Conservation (phyloP, 495 filamentous ascomycete genomes). For the Penicillium steckii region DNA sequence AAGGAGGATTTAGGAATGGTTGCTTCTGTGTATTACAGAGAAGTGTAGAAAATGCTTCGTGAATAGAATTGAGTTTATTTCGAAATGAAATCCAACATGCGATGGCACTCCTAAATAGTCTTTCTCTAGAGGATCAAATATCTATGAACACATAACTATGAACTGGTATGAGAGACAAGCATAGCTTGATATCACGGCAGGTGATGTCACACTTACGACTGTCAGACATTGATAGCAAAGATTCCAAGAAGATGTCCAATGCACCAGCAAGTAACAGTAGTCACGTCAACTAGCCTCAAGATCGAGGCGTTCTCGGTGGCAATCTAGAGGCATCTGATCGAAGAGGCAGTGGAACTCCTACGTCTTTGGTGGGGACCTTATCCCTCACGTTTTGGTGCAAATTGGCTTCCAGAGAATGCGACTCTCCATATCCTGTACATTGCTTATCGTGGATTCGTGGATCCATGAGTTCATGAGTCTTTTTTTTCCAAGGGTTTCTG, state of each 20-base stretch:
- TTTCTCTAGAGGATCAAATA: not conserved
- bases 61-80: not conserved
- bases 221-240: not conserved
- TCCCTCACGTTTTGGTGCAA: conserved; percentile 7
- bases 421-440: conserved; percentile 14
- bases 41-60: not conserved
- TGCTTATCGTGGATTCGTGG: conserved; percentile 9
- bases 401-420: not conserved
- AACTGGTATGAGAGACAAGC: not conserved
- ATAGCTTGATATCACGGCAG: conserved; percentile 1
- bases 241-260: conserved; percentile 6
- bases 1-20: not conserved
- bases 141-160: conserved; percentile 20
- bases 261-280: not conserved
- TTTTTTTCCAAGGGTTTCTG: not conserved
- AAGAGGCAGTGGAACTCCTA: conserved; percentile 13
- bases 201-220: conserved; percentile 44
- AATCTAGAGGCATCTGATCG: conserved; percentile 15
- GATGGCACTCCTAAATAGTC: not conserved
- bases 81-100: not conserved
- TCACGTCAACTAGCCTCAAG: conserved; percentile 26
- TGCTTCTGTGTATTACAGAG: no score
- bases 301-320: conserved; percentile 17
- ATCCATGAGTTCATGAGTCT: conserved; percentile 7
- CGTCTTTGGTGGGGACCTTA: conserved; percentile 2